Conservation (phyloP, 1,139 yeast species). For the Magnusiomyces clavatus region DNA sequence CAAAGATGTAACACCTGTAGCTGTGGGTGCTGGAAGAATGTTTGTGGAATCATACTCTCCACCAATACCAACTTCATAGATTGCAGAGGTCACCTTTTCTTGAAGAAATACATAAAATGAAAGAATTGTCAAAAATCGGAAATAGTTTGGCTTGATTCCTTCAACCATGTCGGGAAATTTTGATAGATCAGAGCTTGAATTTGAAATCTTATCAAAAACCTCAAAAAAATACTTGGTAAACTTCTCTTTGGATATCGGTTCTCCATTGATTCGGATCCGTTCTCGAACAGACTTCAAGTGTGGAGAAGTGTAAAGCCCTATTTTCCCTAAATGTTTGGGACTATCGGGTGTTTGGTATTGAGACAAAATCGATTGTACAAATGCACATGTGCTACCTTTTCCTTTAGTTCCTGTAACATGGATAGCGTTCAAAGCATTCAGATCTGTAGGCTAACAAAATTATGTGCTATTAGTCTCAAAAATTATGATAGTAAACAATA, state of each 20-base stretch:
- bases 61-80: constrained; percentile 97
- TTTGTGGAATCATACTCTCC: constrained; percentile 96
- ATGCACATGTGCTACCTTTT: constrained; percentile 96
- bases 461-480: not conserved
- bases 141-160: constrained; percentile 82
- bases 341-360: constrained; percentile 42
- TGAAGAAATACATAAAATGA: constrained; percentile 85
- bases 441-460: constrained; percentile 35
- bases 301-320: constrained; percentile 93
- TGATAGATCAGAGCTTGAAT: constrained; percentile 46
- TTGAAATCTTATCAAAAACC: constrained; percentile 75
- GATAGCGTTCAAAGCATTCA: constrained; percentile 66
- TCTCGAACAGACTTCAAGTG: constrained; percentile 91
- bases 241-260: constrained; percentile 69
- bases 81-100: constrained; percentile 87
- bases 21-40: constrained; percentile 69
- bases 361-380: constrained; percentile 68
- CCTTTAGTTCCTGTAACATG: constrained; percentile 99
- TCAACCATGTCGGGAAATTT: constrained; percentile 68
- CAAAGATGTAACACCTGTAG: constrained; percentile 75
- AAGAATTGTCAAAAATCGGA: constrained; percentile 78
- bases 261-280: constrained; percentile 79
- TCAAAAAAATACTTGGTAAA: constrained; percentile 89
- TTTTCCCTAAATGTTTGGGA: constrained; percentile 33
- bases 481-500: constrained; percentile 1